phyloP scores from a whole-genome alignment of 345 rosid genomes.

The Salix exigua region DNA sequence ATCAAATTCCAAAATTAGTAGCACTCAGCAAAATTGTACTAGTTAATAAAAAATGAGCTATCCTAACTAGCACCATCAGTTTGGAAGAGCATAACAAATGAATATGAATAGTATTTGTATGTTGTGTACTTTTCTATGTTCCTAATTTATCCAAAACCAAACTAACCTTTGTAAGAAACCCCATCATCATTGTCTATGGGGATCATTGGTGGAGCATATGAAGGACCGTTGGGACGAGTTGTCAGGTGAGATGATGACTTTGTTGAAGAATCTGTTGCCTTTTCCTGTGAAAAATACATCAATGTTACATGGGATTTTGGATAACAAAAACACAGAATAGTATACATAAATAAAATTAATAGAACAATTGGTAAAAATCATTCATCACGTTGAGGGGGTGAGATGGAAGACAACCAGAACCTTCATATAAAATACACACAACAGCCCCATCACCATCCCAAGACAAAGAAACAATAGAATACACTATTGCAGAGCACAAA shows the following conservation, averaged over 20 bases:
- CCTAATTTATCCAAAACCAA: conserved; percentile 1
- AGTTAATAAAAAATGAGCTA: not conserved
- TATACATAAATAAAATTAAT: not conserved
- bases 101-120: not conserved
- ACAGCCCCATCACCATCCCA: not conserved
- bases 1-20: not conserved
- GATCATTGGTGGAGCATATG: conserved; percentile 57
- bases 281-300: conserved; percentile 50
- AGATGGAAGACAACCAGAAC: not conserved
- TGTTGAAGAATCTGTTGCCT: conserved; percentile 55
- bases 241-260: conserved; percentile 63
- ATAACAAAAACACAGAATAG: not conserved
- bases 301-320: conserved; percentile 6
- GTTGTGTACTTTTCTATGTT: not conserved
- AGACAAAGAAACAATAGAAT: not conserved
- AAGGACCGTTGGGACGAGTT: conserved; percentile 59
- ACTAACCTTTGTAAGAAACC: conserved; percentile 61
- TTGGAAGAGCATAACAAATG: not conserved
- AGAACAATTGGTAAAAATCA: not conserved
- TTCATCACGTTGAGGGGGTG: no score
- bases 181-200: conserved; percentile 71
- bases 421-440: not conserved
- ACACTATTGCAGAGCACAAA: not conserved
- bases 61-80: not conserved
- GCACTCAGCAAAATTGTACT: not conserved